phyloP scores from a whole-genome alignment of 805 yeast species.

The Metschnikowia matae region DNA sequence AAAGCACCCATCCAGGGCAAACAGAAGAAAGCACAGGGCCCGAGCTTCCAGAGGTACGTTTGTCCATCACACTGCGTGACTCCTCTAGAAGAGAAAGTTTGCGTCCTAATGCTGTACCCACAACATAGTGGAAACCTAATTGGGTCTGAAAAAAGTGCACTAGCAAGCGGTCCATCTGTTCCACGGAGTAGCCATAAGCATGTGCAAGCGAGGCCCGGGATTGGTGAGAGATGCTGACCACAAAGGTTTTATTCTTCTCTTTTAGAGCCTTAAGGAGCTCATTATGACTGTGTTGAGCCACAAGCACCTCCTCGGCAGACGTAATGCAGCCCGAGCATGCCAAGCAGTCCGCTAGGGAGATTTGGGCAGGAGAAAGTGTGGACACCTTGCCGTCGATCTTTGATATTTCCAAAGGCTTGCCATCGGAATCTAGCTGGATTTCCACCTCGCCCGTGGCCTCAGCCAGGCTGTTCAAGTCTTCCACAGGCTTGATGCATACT shows the following conservation, averaged over 20 bases:
- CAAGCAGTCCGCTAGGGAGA: conserved; percentile 85
- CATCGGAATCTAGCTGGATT: conserved; percentile 55
- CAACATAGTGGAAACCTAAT: conserved; percentile 68
- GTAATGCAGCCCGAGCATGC: conserved; percentile 98
- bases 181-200: conserved; percentile 52
- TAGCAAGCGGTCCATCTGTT: conserved; percentile 57
- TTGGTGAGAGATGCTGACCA: conserved; percentile 81
- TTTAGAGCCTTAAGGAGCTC: conserved; percentile 63
- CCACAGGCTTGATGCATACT: conserved; percentile 89
- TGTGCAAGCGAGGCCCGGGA: conserved; percentile 76
- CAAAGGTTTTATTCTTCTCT: conserved; percentile 40
- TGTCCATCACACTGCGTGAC: conserved; percentile 18
- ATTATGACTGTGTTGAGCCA: conserved; percentile 84
- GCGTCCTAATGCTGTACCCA: conserved; percentile 84
- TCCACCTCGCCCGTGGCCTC: conserved; percentile 29
- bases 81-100: conserved; percentile 52
- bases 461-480: conserved; percentile 29
- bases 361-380: conserved; percentile 72
- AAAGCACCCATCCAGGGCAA: conserved; percentile 96
- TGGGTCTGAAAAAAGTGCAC: conserved; percentile 52
- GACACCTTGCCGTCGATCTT: conserved; percentile 51
- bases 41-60: conserved; percentile 1
- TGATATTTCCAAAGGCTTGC: conserved; percentile 66
- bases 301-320: conserved; percentile 91
- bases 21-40: conserved; percentile 64